A percentile compares a stretch with the other conserved stretches of the same genome.
Evolutionary conservation across 148 eudicot species (phyloP).

Genomic region (Chenopodium quinoa): DNA sequence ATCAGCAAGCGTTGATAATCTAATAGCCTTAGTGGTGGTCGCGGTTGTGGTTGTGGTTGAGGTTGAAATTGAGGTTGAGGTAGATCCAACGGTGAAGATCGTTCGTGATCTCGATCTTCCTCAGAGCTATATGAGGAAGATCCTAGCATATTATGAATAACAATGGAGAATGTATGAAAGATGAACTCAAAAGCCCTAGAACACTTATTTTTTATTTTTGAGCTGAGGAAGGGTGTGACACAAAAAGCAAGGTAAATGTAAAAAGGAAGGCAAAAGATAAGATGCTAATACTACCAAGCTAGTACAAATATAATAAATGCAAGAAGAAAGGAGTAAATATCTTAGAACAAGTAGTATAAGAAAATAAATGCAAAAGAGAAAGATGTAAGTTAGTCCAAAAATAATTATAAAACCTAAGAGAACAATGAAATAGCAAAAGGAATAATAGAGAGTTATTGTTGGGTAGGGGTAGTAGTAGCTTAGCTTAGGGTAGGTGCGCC

Average conservation of each 20-base stretch:
- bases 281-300: neutral
- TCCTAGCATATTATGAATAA: constrained; percentile 34
- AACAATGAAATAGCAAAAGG: constrained; percentile 31
- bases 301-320: neutral
- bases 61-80: neutral
- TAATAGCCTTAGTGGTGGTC: constrained; percentile 12
- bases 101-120: constrained; percentile 27
- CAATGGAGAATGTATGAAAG: neutral
- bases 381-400: constrained; percentile 17
- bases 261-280: neutral
- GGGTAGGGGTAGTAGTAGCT: neutral
- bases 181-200: neutral
- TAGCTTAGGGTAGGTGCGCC: neutral
- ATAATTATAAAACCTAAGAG: neutral
- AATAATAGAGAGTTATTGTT: constrained; percentile 23
- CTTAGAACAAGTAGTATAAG: neutral
- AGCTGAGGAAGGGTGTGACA: constrained; percentile 4
- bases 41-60: neutral
- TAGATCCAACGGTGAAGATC: constrained; percentile 24
- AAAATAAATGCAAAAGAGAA: constrained; percentile 27
- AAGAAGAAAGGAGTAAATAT: neutral
- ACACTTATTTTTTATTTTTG: neutral
- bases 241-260: constrained; percentile 29
- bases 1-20: neutral
- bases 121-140: constrained; percentile 37